Conservation (phyloP, 768 basidiomycete species). For the Leccinellum luteum region DNA sequence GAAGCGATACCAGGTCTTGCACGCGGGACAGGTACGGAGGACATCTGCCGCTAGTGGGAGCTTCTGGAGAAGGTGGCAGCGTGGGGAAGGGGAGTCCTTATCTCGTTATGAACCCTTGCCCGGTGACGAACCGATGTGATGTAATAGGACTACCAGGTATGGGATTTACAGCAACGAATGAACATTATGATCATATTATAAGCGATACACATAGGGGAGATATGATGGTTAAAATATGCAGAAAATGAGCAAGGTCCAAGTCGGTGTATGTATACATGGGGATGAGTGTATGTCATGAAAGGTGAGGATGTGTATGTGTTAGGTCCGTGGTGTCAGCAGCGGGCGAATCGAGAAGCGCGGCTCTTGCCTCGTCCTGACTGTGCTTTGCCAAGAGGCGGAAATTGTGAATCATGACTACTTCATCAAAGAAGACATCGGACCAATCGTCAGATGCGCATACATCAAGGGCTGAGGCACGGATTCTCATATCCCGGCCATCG, state of each 20-base stretch:
- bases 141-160: slow-evolving; percentile 15
- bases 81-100: slow-evolving; percentile 8
- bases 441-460: slow-evolving; percentile 45
- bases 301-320: slow-evolving; percentile 15
- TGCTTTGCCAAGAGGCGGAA: slow-evolving; percentile 40
- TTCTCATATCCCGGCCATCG: slow-evolving; percentile 41
- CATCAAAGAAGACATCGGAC: slow-evolving; percentile 62
- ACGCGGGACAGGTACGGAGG: slow-evolving; percentile 65
- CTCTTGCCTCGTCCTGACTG: slow-evolving; percentile 36
- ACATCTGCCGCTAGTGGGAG: slow-evolving; percentile 22
- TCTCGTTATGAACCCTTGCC: slow-evolving; percentile 18
- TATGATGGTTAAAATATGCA: slow-evolving; percentile 37
- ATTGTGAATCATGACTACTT: slow-evolving; percentile 58
- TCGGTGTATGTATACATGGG: slow-evolving; percentile 29
- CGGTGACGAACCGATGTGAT: slow-evolving; percentile 19
- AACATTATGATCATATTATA: slow-evolving; percentile 33
- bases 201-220: slow-evolving; percentile 31
- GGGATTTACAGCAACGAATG: slow-evolving; percentile 29
- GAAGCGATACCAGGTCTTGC: slow-evolving; percentile 64
- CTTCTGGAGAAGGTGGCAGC: slow-evolving; percentile 27
- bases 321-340: slow-evolving; percentile 23
- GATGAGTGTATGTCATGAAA: slow-evolving; percentile 26
- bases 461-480: slow-evolving; percentile 47
- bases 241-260: slow-evolving; percentile 21
- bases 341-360: slow-evolving; percentile 24